Base-by-base conservation (phyloP, 139 green algal genomes). In the Picochlorum sp. region DNA sequence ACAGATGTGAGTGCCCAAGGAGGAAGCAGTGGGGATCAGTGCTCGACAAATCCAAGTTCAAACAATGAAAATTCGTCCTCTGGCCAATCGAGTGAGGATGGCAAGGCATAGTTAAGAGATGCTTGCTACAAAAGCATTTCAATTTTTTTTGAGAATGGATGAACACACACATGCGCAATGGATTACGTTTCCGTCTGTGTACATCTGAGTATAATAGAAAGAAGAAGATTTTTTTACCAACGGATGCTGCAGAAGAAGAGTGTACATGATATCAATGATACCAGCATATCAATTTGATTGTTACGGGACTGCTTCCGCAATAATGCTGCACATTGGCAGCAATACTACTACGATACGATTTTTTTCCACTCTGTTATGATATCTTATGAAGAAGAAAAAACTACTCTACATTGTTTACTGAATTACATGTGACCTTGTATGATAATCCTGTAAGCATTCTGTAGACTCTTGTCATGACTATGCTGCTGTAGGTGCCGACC, bases 11-110 rank as follows among this genome's bases (percentile, higher is more conserved):
- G 47, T 54, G 47, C 47, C 47, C 16, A 54, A 54, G 16, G n/a
- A 54, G 16, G 47, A 10, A 54, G 47, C 47, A 54, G 47, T 54
- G 47, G 47, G 7, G 47, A 54, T 20, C 47, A 54, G 15, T 26
- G 47, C n/a, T 26, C 47, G 2, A 20, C n/a, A 9, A 21, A 20
- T 26, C 47, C 47, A 20, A 54, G 47, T 23, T 54, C 47, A 54
- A 54, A 54, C 15, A 54, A 54, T 54, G 47, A 54, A 54, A 54
- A 54, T 10, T 54, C 47, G 2, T 54, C 47, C 47, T 54, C 47
- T 3, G 47, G 47, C 18, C 47, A 54, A 26, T 54, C 47, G 3
- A 54, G 47, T 54, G 47, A 54, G 2, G 47, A 54, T 21, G 47
- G 47, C 47, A 21, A 26, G 7, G 16, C 47, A 54, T 26, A 54